phyloP scores from a whole-genome alignment of 495 filamentous ascomycete genomes.

The Barbatosphaeria neglecta region DNA sequence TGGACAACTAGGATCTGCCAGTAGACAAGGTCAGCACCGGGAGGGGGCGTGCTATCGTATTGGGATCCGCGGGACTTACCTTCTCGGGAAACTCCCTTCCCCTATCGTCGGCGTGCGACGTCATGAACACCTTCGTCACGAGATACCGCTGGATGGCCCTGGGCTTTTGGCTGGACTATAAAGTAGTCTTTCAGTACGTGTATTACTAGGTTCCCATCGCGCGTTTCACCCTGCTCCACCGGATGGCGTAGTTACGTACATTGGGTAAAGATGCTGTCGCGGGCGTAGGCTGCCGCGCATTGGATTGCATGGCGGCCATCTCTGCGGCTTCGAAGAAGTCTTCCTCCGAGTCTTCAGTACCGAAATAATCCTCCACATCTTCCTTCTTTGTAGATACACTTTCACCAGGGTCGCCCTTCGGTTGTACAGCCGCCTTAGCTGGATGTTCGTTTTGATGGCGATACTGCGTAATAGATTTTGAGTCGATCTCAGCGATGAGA shows the following conservation, averaged over 20 bases:
- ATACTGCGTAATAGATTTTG: constrained; percentile 4
- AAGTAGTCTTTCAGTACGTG: constrained; percentile 33
- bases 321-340: constrained; percentile 55
- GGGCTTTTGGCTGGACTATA: constrained; percentile 41
- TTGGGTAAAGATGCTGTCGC: constrained; percentile 11
- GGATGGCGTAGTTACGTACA: constrained; percentile 34
- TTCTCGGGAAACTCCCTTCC: constrained; percentile 57
- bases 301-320: constrained; percentile 40
- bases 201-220: constrained; percentile 2
- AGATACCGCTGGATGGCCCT: constrained; percentile 74
- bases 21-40: constrained; percentile 7
- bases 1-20: constrained; percentile 66
- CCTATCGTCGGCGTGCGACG: constrained; percentile 48
- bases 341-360: constrained; percentile 54
- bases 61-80: constrained; percentile 42
- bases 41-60: background rate
- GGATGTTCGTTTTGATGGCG: background rate
- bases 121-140: constrained; percentile 57
- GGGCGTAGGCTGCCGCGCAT: constrained; percentile 5
- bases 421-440: background rate
- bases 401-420: background rate
- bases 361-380: constrained; percentile 25
- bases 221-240: constrained; percentile 11
- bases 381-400: background rate
- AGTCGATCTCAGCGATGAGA: constrained; percentile 41